Percentiles rank a stretch among this genome's conserved stretches.
Evolutionary conservation across 257 asterid genomes (phyloP).

Genomic region (Solanum ossicruentum): DNA sequence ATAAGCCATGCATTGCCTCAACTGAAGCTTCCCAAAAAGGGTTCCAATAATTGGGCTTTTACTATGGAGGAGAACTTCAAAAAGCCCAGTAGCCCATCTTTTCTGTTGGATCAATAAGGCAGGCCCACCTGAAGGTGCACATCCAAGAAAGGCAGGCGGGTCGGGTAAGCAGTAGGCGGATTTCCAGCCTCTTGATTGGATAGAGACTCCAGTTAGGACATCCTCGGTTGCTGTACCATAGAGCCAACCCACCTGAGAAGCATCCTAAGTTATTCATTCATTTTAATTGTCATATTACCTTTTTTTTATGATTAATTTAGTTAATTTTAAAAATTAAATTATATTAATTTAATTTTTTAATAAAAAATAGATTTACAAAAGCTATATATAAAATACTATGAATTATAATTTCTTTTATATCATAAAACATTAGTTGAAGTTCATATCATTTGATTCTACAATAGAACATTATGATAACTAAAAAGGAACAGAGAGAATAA

Average conservation of each 20-base stretch:
- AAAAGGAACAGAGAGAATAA: too few species aligned
- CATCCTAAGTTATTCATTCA: not conserved
- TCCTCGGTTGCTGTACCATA: conserved; percentile 28
- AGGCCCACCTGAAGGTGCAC: conserved; percentile 21
- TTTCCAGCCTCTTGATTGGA: conserved; percentile 22
- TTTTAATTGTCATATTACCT: too few species aligned
- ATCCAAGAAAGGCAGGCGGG: conserved; percentile 25
- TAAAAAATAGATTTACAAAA: too few species aligned
- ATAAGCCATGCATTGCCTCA: conserved; percentile 20
- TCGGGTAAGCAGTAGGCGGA: conserved; percentile 8
- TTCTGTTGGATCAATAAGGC: conserved; percentile 13
- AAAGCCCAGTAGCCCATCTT: conserved; percentile 29
- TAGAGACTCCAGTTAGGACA: conserved; percentile 10
- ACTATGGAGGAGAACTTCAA: conserved; percentile 4
- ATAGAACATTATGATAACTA: too few species aligned
- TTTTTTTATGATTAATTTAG: too few species aligned
- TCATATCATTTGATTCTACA: too few species aligned
- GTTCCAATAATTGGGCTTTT: conserved; percentile 8
- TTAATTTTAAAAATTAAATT: too few species aligned
- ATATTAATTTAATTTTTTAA: too few species aligned
- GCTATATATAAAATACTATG: too few species aligned
- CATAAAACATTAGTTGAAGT: too few species aligned
- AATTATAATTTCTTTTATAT: too few species aligned
- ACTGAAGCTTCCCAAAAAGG: conserved; percentile 1
- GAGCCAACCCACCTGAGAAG: conserved; percentile 19